Base-by-base conservation (phyloP, 257 asterid genomes). In the Solanum microdontum region DNA sequence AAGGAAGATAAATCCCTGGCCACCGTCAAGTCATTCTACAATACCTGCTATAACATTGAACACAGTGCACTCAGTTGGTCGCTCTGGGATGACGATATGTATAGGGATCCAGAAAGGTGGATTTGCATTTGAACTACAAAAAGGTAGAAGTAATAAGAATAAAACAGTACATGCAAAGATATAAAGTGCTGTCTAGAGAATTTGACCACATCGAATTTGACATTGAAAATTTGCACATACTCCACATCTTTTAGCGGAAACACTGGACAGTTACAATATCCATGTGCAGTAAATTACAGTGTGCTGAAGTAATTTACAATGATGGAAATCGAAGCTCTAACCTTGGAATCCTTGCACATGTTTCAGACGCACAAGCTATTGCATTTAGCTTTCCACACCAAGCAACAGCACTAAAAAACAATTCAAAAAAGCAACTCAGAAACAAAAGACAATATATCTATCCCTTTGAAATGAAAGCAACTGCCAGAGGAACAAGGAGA, bases 331-430 rank as follows among this genome's bases (percentile, higher is more conserved):
- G 55, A 83, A 66, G 39, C 51, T 36, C 93, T 85, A 83, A 97
- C 99, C 99, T 97, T 36, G 99, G 99, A 85, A 96, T 96, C 90
- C 99, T 92, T 23, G 99, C 99, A 92, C 99, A 97, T 19, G 99
- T 97, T 93, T 97, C 99, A 32, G 99, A 94, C 34, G 99, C 99
- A 92, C 99, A 96, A 73, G 99, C 99, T 87, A 97, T 92, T 68
- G 97, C 94, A 90, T 97, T 97, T 90, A 97, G 91, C 93, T 96
- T 97, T 85, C 98, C 98, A 66, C 99, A 97, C 99, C 99, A 97
- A 75, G 99, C 98, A 90, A 95, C 98, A 86, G 96, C 97, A 93
- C 99, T 97, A 92, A 91, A 90, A 88, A 26, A 89, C 9, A 62
- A 76, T 14, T 10, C 14, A 77, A 45, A 72, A 48, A 84, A 34